Percentiles rank a stretch among this genome's conserved stretches.
phyloP scores from a whole-genome alignment of 179 eudicot species.

The Spergularia azorica region DNA sequence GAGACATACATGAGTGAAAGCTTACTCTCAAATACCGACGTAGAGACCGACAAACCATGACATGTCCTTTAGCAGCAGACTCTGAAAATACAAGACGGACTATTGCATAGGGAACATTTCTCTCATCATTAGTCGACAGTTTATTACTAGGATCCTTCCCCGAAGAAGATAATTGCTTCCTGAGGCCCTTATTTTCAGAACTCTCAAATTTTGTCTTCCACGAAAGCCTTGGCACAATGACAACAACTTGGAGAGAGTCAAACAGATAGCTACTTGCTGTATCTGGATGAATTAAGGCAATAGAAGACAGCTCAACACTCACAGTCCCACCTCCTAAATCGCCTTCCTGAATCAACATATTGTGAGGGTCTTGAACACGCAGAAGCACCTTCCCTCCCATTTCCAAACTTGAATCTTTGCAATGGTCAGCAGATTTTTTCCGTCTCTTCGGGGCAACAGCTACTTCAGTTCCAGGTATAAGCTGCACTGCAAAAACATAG shows the following conservation, averaged over 20 bases:
- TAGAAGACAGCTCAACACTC: conserved; percentile 67
- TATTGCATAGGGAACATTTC: conserved; percentile 51
- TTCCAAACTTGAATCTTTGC: conserved; percentile 36
- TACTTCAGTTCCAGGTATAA: conserved; percentile 88
- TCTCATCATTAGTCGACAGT: conserved; percentile 34
- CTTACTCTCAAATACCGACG: conserved; percentile 75
- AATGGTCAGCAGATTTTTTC: conserved; percentile 37
- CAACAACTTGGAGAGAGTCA: conserved; percentile 60
- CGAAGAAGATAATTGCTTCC: conserved; percentile 38
- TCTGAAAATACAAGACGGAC: conserved; percentile 70
- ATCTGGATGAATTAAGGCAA: conserved; percentile 79
- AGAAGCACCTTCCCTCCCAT: conserved; percentile 40
- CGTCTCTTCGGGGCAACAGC: conserved; percentile 97
- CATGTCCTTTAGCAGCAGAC: conserved; percentile 83
- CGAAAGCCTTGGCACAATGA: conserved; percentile 57
- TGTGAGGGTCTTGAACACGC: conserved; percentile 78
- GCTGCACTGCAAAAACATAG: conserved; percentile 70
- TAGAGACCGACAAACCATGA: conserved; percentile 76
- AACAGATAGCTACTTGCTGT: conserved; percentile 59
- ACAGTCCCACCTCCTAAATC: conserved; percentile 53
- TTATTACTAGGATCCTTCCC: conserved; percentile 45
- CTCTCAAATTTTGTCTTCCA: conserved; percentile 43
- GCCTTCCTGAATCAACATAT: conserved; percentile 47
- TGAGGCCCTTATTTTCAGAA: conserved; percentile 33
- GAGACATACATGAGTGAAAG: conserved; percentile 83